Evolutionary conservation across 139 green algal genomes (phyloP), one percentile per base, ranked within the genome.

Genomic region (Closterium sp.): DNA sequence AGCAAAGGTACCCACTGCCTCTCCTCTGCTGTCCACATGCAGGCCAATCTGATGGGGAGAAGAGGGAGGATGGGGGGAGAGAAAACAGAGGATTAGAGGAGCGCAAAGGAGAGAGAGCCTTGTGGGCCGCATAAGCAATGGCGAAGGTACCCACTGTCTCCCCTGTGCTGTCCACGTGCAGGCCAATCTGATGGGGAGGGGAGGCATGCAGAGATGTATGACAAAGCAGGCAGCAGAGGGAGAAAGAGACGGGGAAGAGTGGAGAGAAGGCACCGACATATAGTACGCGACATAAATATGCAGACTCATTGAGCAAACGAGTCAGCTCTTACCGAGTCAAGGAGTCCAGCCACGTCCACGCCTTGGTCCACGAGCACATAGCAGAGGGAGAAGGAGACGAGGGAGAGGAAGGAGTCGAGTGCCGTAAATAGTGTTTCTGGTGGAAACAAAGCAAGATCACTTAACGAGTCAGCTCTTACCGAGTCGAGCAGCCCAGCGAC

Each of bases 101-200:
- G 99, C 99, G 24, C 98, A 95, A 73, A 4, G 98, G 98, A 17
- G 97, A 99, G 22, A 98, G 92, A 6, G 98, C 98, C 95, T 99
- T 99, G 95, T 99, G 98, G 5, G 98, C 98, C 0, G 98, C 98
- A 89, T 99, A 99, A 0, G 98, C 98, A 28, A 99, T 6, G 2
- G 50, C 50, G 0, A 73, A 73, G 50, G 50, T 22, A 3, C 50
- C 50, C 50, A 73, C 50, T 73, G 50, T 11, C 17, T 73, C 50
- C 50, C 50, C 50, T 24, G 50, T 73, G 50, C 50, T 22, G 50
- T 73, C 50, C 10, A 3, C 50, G 9, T 73, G 50, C 50, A 73
- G 13, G 10, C 50, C 10, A 11, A 73, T 1, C 50, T 73, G 50
- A 22, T 73, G 10, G 45, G 45, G 45, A 70, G 34, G 86, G 86